A percentile compares a stretch with the other conserved stretches of the same genome.
Evolutionary conservation across 495 filamentous ascomycete genomes (phyloP).

Genomic region (Penicillium roqueforti): DNA sequence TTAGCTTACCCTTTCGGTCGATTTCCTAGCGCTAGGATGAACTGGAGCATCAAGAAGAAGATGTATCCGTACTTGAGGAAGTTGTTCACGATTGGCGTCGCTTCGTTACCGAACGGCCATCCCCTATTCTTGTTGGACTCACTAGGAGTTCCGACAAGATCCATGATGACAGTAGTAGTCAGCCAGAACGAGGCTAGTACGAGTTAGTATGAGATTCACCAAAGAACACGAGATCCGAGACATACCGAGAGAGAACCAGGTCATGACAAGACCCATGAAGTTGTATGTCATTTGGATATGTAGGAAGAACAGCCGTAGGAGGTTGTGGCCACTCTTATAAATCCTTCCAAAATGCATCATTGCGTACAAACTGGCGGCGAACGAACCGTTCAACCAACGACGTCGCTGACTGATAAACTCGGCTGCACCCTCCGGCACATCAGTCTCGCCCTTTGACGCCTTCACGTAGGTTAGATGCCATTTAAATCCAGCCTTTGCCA

Average conservation of each 20-base stretch:
- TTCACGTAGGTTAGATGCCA: conserved; percentile 99
- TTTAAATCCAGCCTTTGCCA: conserved; percentile 95
- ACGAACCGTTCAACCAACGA: conserved; percentile 97
- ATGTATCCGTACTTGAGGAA: conserved; percentile 89
- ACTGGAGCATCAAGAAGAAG: conserved; percentile 84
- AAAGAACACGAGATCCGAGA: neutral
- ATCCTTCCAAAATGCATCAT: conserved; percentile 98
- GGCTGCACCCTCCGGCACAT: conserved; percentile 91
- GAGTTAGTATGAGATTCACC: conserved; percentile 7
- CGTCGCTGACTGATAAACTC: conserved; percentile 96
- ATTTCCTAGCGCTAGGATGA: conserved; percentile 93
- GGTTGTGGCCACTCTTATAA: conserved; percentile 94
- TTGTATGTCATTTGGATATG: conserved; percentile 96
- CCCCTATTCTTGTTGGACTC: conserved; percentile 42
- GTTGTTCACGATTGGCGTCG: conserved; percentile 87
- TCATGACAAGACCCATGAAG: conserved; percentile 76
- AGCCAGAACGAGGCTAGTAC: conserved; percentile 76
- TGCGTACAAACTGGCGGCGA: conserved; percentile 92
- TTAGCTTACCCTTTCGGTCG: conserved; percentile 72
- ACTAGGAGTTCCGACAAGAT: conserved; percentile 76
- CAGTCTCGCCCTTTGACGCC: conserved; percentile 95
- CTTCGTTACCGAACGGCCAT: conserved; percentile 75
- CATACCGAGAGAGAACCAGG: conserved; percentile 91
- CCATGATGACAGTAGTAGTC: conserved; percentile 93
- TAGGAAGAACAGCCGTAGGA: conserved; percentile 94